Evolutionary conservation across 106 monocot genomes (phyloP).

Genomic region (Acorus gramineus): DNA sequence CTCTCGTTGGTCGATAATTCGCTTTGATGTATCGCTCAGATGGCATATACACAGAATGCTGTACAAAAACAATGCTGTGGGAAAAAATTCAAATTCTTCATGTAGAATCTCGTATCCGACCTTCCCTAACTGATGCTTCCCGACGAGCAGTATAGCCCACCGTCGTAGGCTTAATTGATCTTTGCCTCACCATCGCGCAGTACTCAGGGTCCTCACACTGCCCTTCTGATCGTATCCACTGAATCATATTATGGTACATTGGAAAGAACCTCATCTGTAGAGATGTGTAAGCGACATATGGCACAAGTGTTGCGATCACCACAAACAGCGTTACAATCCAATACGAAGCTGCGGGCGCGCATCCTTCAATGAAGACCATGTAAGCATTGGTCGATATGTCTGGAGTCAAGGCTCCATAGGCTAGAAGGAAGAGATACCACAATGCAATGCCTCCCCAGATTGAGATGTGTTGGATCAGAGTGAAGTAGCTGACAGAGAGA

Average conservation of each 20-base stretch:
- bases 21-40: no score
- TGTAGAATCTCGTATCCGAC: no score
- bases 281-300: constrained; percentile 44
- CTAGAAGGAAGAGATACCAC: constrained; percentile 69
- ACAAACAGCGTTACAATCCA: constrained; percentile 73
- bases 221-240: constrained; percentile 67
- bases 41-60: no score
- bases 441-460: constrained; percentile 82
- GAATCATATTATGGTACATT: constrained; percentile 87
- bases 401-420: constrained; percentile 53
- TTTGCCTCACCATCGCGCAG: constrained; percentile 50
- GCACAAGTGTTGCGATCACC: constrained; percentile 60
- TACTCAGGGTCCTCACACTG: constrained; percentile 63
- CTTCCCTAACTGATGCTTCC: constrained; percentile 25
- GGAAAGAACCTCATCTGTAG: constrained; percentile 84
- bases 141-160: constrained; percentile 75
- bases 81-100: no score
- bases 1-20: no score
- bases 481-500: constrained; percentile 72
- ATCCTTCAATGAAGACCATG: constrained; percentile 56
- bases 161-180: constrained; percentile 56
- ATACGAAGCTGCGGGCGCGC: constrained; percentile 44
- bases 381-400: constrained; percentile 42
- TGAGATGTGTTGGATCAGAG: constrained; percentile 84
- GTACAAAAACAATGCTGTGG: no score